These are phyloP conservation scores for Trametes cingulata DNA, from an alignment of 768 basidiomycete species.

Conservation along the genomic window DNA sequence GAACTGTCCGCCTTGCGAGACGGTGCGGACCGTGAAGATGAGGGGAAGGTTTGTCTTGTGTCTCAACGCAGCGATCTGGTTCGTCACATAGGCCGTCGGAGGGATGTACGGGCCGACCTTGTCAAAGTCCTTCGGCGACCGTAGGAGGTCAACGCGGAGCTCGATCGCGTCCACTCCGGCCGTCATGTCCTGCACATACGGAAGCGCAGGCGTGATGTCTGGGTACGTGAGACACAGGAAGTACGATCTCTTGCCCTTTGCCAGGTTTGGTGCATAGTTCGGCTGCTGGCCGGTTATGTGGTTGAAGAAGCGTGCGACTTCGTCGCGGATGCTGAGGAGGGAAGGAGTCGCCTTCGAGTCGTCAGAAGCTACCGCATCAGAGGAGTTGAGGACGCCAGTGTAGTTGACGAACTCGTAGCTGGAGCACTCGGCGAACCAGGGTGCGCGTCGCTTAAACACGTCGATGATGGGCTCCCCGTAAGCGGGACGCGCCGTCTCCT, in stretches of 20 bases:
- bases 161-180: slow-evolving; percentile 91
- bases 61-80: slow-evolving; percentile 79
- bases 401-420: slow-evolving; percentile 84
- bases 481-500: slow-evolving; percentile 78
- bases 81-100: slow-evolving; percentile 67
- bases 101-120: slow-evolving; percentile 60
- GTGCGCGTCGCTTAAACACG: slow-evolving; percentile 79
- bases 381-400: slow-evolving; percentile 38
- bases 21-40: slow-evolving; percentile 88
- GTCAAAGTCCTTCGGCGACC: slow-evolving; percentile 47
- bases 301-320: slow-evolving; percentile 83
- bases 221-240: slow-evolving; percentile 94
- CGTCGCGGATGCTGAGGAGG: slow-evolving; percentile 48
- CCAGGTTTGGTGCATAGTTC: slow-evolving; percentile 61
- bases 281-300: slow-evolving; percentile 76
- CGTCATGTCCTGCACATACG: slow-evolving; percentile 68
- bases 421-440: slow-evolving; percentile 84
- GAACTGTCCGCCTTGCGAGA: slow-evolving; percentile 89
- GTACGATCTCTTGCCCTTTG: slow-evolving; percentile 67
- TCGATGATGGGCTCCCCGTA: slow-evolving; percentile 86
- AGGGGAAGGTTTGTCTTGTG: slow-evolving; percentile 80
- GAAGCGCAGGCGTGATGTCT: slow-evolving; percentile 70
- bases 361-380: slow-evolving; percentile 10
- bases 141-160: slow-evolving; percentile 89
- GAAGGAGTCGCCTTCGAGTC: slow-evolving; percentile 14